These are phyloP conservation scores for Gnomoniopsis sp. DNA, from an alignment of 2,329 filamentous ascomycete genomes.

Conservation along the genomic window DNA sequence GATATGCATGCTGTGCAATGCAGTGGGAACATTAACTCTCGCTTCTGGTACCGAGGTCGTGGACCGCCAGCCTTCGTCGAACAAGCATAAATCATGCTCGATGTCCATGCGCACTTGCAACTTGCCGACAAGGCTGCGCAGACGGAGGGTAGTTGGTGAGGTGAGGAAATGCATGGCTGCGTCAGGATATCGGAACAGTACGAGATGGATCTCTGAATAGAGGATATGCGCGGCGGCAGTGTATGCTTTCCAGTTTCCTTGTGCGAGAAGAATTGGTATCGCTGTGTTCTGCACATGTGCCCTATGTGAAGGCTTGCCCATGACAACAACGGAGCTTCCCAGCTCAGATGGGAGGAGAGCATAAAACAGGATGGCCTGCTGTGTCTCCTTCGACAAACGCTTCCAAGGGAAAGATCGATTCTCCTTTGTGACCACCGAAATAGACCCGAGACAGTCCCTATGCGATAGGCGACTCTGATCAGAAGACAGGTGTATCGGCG, in stretches of 20 bases:
- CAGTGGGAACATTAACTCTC: slow-evolving; percentile 6
- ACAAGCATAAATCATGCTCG: slow-evolving; percentile 4
- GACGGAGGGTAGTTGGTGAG: neutral
- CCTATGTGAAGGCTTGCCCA: neutral
- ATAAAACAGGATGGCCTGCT: slow-evolving; percentile 1
- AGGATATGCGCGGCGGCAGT: neutral
- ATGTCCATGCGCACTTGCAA: slow-evolving; percentile 3
- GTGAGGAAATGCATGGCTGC: slow-evolving; percentile 12
- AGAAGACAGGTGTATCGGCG: neutral
- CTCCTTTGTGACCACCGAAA: neutral
- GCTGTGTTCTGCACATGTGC: neutral
- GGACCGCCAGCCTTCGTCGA: slow-evolving; percentile 2
- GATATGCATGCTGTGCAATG: slow-evolving; percentile 7
- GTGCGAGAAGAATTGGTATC: slow-evolving; percentile 9
- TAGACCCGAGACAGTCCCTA: no score
- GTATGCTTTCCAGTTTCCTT: slow-evolving; percentile 5
- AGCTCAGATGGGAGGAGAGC: neutral
- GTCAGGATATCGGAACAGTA: neutral
- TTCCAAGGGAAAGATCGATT: neutral
- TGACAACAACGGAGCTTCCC: neutral
- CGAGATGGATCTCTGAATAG: slow-evolving; percentile 2
- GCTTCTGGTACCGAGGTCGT: neutral
- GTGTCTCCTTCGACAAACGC: neutral
- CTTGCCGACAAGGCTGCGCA: neutral
- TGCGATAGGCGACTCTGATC: neutral